phyloP scores from a whole-genome alignment of 2,329 filamentous ascomycete species.

The Penicillium sp. region DNA sequence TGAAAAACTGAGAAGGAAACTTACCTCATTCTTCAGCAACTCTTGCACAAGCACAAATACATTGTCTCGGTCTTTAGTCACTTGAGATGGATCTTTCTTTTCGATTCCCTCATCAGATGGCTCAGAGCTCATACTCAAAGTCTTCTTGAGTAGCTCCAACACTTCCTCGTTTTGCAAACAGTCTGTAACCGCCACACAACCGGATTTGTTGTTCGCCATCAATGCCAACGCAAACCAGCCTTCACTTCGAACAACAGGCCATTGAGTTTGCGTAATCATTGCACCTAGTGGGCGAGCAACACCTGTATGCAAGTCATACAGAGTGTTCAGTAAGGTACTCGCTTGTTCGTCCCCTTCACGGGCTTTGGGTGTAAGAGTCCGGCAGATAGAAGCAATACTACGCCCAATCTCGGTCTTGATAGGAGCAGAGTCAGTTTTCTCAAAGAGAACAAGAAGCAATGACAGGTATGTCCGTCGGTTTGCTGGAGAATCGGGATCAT shows the following conservation, averaged over 20 bases:
- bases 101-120: conserved; percentile 15
- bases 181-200: conserved; percentile 34
- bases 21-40: conserved; percentile 41
- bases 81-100: conserved; percentile 27
- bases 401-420: conserved; percentile 51
- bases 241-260: conserved; percentile 50
- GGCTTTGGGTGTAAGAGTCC: conserved; percentile 35
- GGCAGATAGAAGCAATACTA: conserved; percentile 46
- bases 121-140: conserved; percentile 27
- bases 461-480: conserved; percentile 40
- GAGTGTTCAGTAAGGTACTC: conserved; percentile 26
- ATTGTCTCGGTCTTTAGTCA: conserved; percentile 43
- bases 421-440: conserved; percentile 44
- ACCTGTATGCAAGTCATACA: conserved; percentile 38
- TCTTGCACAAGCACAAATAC: conserved; percentile 40
- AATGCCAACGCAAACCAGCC: conserved; percentile 52
- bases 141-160: conserved; percentile 34
- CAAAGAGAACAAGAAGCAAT: conserved; percentile 42
- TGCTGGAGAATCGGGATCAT: conserved; percentile 29
- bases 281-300: conserved; percentile 42
- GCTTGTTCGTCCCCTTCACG: conserved; percentile 24
- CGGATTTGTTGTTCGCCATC: conserved; percentile 40
- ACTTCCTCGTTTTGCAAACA: conserved; percentile 38
- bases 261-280: conserved; percentile 48
- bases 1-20: conserved; percentile 3